Percentiles rank a stretch among this genome's conserved stretches.
Conservation (phyloP, 2,329 filamentous ascomycete genomes). For the Cadophora luteo-olivacea region DNA sequence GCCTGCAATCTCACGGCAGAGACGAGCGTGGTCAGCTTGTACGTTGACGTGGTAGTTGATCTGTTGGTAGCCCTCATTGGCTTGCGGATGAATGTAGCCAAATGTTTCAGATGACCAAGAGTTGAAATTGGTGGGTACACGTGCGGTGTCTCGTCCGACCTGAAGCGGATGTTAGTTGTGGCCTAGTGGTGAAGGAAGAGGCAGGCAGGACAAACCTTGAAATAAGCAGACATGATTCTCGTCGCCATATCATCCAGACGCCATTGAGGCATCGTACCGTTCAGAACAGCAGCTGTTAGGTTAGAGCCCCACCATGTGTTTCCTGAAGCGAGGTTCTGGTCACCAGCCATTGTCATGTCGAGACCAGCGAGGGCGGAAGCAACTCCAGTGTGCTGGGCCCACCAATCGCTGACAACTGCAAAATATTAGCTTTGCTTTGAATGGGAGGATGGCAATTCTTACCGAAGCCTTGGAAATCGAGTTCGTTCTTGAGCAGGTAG, state of each 20-base stretch:
- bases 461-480: conserved; percentile 79
- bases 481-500: conserved; percentile 77
- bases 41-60: conserved; percentile 87
- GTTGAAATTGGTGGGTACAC: conserved; percentile 75
- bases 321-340: conserved; percentile 76
- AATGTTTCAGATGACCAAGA: conserved; percentile 83
- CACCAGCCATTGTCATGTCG: conserved; percentile 88
- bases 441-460: neutral
- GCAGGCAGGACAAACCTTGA: conserved; percentile 54
- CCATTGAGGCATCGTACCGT: conserved; percentile 88
- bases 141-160: conserved; percentile 50
- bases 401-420: conserved; percentile 76
- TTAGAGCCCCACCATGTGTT: conserved; percentile 75
- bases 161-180: conserved; percentile 18
- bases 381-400: conserved; percentile 74
- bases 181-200: neutral
- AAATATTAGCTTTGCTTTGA: conserved; percentile 26
- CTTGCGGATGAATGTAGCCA: conserved; percentile 52
- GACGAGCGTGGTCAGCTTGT: conserved; percentile 71
- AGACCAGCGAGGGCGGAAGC: conserved; percentile 75
- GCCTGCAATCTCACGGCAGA: conserved; percentile 79
- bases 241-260: conserved; percentile 91
- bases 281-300: conserved; percentile 83
- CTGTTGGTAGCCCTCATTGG: conserved; percentile 42
- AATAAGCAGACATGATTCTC: conserved; percentile 76